phyloP scores from a whole-genome alignment of 2,329 filamentous ascomycete species.

The Diaporthe nobilis region DNA sequence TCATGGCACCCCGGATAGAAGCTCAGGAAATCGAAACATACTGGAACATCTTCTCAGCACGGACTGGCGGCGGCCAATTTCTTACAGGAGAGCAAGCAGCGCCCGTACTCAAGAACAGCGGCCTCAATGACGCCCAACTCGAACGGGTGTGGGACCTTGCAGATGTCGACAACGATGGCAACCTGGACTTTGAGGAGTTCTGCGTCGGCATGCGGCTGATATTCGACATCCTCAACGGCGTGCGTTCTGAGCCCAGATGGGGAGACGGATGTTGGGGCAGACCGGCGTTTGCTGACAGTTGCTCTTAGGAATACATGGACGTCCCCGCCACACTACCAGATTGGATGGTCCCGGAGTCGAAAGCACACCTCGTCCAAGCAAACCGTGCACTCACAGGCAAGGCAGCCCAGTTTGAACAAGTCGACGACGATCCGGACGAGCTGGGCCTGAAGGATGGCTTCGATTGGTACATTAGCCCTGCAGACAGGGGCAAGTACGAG shows the following conservation, averaged over 20 bases:
- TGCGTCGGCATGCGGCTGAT: slow-evolving; percentile 99
- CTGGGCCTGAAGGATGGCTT: slow-evolving; percentile 94
- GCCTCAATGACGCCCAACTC: slow-evolving; percentile 80
- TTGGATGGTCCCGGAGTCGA: slow-evolving; percentile 97
- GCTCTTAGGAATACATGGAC: slow-evolving; percentile 82
- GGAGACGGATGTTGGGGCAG: slow-evolving; percentile 13
- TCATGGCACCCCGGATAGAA: slow-evolving; percentile 74
- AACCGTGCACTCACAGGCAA: slow-evolving; percentile 83
- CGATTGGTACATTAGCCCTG: slow-evolving; percentile 98
- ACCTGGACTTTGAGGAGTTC: slow-evolving; percentile 99
- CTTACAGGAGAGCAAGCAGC: slow-evolving; percentile 74
- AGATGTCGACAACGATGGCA: slow-evolving; percentile 97
- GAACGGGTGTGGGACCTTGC: slow-evolving; percentile 97
- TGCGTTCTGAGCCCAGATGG: slow-evolving; percentile 59
- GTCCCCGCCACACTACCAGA: slow-evolving; percentile 90
- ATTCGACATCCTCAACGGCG: slow-evolving; percentile 96
- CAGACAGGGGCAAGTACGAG: slow-evolving; percentile 94
- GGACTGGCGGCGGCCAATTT: slow-evolving; percentile 72
- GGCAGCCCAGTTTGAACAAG: slow-evolving; percentile 85
- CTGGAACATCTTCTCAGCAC: slow-evolving; percentile 74
- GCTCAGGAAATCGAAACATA: slow-evolving; percentile 75
- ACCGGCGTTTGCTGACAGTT: slow-evolving; percentile 15
- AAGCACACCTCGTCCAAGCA: slow-evolving; percentile 90
- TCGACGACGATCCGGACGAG: slow-evolving; percentile 86
- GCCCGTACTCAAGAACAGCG: slow-evolving; percentile 75